Conservation (phyloP, 2,329 filamentous ascomycete species). For the Fusarium brevicatenulatum region DNA sequence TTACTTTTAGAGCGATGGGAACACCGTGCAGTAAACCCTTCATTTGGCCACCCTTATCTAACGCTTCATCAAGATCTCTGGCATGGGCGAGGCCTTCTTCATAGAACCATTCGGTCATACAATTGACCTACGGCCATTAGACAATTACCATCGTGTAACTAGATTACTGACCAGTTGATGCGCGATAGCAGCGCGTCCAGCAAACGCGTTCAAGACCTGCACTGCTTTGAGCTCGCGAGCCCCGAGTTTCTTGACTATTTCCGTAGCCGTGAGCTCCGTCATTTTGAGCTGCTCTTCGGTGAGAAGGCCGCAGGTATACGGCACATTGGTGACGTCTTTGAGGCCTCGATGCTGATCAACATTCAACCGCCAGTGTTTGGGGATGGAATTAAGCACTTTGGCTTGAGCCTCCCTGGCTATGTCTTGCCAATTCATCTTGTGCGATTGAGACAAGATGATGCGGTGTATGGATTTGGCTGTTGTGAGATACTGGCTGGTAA, state of each 20-base stretch:
- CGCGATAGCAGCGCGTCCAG: not conserved
- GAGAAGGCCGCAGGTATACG: not conserved
- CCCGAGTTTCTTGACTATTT: not conserved
- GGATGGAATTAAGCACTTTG: not conserved
- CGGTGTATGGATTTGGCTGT: not conserved
- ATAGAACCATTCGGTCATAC: not conserved
- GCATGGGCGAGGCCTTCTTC: not conserved
- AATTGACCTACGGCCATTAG: not conserved
- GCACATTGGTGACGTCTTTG: not conserved
- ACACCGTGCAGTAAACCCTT: not conserved
- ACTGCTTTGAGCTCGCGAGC: not conserved
- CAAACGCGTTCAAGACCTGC: not conserved
- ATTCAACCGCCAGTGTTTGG: not conserved
- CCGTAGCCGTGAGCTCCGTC: not conserved
- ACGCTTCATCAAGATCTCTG: not conserved
- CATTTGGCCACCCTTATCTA: not conserved
- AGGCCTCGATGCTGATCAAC: not conserved
- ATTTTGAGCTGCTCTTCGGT: not conserved
- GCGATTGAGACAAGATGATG: rapidly evolving
- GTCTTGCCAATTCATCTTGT: not conserved
- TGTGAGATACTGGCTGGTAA: rapidly evolving
- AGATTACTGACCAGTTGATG: not conserved
- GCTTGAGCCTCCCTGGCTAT: not conserved
- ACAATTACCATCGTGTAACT: rapidly evolving
- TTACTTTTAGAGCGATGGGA: not conserved